Evolutionary conservation across 164 flowering plant species (phyloP), one percentile per base, ranked within the genome.

Genomic region (Vitis amurensis): DNA sequence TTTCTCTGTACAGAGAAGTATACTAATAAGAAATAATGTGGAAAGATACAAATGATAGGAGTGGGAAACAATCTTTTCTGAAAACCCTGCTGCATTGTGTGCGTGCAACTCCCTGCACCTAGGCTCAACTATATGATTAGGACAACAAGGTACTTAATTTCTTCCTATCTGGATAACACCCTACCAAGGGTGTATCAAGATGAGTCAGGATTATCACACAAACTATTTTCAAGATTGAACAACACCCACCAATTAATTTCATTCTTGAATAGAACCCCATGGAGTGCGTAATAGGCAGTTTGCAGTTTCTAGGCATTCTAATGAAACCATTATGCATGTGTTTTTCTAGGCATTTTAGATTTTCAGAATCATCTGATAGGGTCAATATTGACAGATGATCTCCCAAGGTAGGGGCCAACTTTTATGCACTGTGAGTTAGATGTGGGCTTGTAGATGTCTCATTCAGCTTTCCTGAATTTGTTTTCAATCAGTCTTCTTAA

Each of bases 1-100:
- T 90, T 82, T 89, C 97, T 64, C 95, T 92, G 76, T 30, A 73
- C 19, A 72, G 12, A 44, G 6, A 29, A 50, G 23, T 72, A 31
- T 55, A 71, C 11, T 27, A 8, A 37, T 8, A 44, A 52, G 50
- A 11, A 49, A 6, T 15, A 27, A 16, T 14, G 0, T 16, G 16
- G 7, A 17, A 13, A 19, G 16, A 17, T 14, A 14, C 50, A 68
- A 68, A 58, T 16, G 17, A 27, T 50, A n/a, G 59, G 29, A 23
- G 4, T 56, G 27, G 59, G 27, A 16, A 16, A 23, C 19, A 19
- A 56, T 8, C 44, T 19, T 10, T 19, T 56, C 27, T 6, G 27
- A 4, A 56, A 56, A 56, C 59, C 59, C 59, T n/a, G 23, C 27
- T 56, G 23, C 11, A 56, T 56, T 56, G 19, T 56, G 4, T 37